Evolutionary conservation across 1,139 yeast species (phyloP).

Genomic region (Diutina rugosa): DNA sequence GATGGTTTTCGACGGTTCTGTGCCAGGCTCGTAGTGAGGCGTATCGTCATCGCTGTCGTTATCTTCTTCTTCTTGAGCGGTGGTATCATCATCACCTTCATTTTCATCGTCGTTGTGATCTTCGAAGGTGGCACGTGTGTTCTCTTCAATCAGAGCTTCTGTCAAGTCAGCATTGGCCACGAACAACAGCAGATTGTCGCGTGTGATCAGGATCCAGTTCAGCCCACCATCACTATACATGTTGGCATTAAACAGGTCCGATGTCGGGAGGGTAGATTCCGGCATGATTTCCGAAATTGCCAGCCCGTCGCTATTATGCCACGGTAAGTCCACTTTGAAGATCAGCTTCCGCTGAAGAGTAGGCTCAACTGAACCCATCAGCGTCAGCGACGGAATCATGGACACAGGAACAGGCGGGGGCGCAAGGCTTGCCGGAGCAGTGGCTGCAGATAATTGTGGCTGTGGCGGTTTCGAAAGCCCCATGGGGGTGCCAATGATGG

Average conservation of each 20-base stretch:
- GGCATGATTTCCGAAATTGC: neutral
- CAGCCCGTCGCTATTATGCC: neutral
- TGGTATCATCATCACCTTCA: neutral
- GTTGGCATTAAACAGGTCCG: neutral
- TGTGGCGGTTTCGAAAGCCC: neutral
- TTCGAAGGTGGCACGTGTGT: neutral
- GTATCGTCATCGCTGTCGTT: neutral
- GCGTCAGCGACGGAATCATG: neutral
- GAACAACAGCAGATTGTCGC: neutral
- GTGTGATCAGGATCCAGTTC: neutral
- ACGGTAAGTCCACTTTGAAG: constrained; percentile 1
- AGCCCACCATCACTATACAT: neutral
- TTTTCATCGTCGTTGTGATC: neutral
- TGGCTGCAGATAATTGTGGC: no score
- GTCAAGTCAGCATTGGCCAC: neutral
- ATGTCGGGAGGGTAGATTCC: neutral
- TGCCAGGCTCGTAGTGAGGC: neutral
- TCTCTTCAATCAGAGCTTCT: neutral
- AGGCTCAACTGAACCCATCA: neutral
- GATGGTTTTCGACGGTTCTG: neutral
- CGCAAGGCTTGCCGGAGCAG: neutral
- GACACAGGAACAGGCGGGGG: neutral
- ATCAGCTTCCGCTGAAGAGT: neutral
- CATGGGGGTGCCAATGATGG: neutral
- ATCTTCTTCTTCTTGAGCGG: neutral